These are phyloP conservation scores for Arthrobotrys musiformis DNA, from an alignment of 2,329 filamentous ascomycete genomes.

Conservation along the genomic window DNA sequence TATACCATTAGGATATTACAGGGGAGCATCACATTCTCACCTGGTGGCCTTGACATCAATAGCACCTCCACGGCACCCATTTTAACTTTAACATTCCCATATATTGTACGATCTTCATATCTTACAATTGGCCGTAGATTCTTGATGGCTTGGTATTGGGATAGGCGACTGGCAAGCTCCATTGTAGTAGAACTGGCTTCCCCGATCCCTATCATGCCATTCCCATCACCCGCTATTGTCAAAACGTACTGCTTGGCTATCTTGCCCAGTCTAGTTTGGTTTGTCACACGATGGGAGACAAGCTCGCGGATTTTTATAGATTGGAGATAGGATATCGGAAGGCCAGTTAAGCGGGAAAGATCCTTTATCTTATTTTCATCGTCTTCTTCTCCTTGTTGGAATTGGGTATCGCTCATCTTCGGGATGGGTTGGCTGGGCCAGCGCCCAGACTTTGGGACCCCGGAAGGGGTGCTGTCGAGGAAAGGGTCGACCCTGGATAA, in stretches of 20 bases:
- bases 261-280: constrained; percentile 97
- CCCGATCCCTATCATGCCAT: constrained; percentile 87
- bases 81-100: constrained; percentile 83
- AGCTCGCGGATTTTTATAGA: constrained; percentile 76
- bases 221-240: constrained; percentile 84
- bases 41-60: constrained; percentile 84
- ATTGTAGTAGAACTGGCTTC: constrained; percentile 86
- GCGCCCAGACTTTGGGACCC: constrained; percentile 48
- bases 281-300: constrained; percentile 78
- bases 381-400: constrained; percentile 61
- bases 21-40: constrained; percentile 68
- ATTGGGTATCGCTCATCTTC: constrained; percentile 52
- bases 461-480: constrained; percentile 55
- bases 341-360: constrained; percentile 67
- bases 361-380: constrained; percentile 64
- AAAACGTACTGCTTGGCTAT: constrained; percentile 80
- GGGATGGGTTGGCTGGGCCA: constrained; percentile 58
- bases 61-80: constrained; percentile 86
- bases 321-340: constrained; percentile 65
- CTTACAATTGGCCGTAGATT: constrained; percentile 93
- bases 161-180: constrained; percentile 75
- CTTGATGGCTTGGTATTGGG: constrained; percentile 81
- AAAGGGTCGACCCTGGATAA: constrained; percentile 58
- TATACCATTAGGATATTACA: background rate
- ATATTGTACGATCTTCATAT: constrained; percentile 93